A percentile compares a stretch with the other conserved stretches of the same genome.
phyloP scores from a whole-genome alignment of 345 rosid species.

The Mangifera indica region DNA sequence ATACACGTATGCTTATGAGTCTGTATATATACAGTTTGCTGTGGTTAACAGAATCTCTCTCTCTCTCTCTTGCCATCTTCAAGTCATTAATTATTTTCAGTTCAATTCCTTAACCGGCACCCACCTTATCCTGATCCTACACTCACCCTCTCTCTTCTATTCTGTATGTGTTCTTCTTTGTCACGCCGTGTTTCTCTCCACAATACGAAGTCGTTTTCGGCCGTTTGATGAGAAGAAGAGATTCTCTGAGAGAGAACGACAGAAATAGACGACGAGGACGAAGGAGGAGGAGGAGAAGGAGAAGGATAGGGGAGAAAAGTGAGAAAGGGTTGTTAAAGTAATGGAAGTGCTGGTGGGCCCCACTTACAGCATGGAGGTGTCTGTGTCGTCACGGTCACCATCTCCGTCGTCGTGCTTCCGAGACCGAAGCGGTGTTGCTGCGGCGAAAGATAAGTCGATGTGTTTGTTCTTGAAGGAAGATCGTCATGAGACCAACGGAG shows the following conservation, averaged over 20 bases:
- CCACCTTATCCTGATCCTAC: neutral
- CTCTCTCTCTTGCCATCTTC: neutral
- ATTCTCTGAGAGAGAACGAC: conserved; percentile 23
- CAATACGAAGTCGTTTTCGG: too few species aligned
- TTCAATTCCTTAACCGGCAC: too few species aligned
- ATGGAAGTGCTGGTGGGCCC: conserved; percentile 69
- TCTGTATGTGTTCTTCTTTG: too few species aligned
- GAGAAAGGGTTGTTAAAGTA: neutral
- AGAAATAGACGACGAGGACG: conserved; percentile 11
- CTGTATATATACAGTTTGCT: neutral
- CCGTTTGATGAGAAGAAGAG: conserved; percentile 37
- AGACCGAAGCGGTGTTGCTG: conserved; percentile 25
- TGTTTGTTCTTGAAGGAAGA: conserved; percentile 27
- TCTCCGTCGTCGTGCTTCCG: conserved; percentile 24
- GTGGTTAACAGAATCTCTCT: too few species aligned
- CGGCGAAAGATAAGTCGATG: conserved; percentile 27
- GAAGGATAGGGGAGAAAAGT: too few species aligned
- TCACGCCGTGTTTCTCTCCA: neutral
- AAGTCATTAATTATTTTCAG: too few species aligned
- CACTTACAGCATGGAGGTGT: conserved; percentile 35
- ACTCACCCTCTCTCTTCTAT: too few species aligned
- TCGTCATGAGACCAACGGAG: too few species aligned
- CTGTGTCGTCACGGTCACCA: conserved; percentile 8
- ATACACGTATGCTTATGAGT: neutral
- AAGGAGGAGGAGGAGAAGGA: neutral